Base-by-base conservation (phyloP, 2,329 filamentous ascomycete species). In the Biscogniauxia mediterranea region DNA sequence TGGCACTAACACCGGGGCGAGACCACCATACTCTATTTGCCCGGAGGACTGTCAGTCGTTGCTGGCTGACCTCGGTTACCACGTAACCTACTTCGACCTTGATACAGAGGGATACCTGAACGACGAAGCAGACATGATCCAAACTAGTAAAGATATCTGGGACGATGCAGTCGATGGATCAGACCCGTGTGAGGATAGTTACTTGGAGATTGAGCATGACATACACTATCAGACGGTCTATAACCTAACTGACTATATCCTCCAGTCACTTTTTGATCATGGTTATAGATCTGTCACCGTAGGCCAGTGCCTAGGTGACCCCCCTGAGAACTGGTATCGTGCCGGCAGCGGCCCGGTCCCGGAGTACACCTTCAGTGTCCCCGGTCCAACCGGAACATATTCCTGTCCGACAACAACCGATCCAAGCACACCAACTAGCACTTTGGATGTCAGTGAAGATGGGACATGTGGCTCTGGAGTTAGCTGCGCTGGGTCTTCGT, bases 261-360 rank as follows among this genome's bases (percentile, higher is more conserved):
- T 81, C 26, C 67, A 71, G 20, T 75, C 75, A 23, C 74, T 85
- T 13, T 74, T 76, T 55, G 66, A 66, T 5, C 73, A 77, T 38
- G 82, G 81, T 1, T 79, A 77, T 62, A 67, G 69, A 52, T 78
- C 78, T 58, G 83, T 85, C 42, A 83, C 83, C 3, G 80, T 85
- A 5, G 84, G 83, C 3, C 77, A 85, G 65, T 86, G 84, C 66
- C 74, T 86, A 15, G 77, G 80, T 17, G 83, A 86, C 64, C 74
- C 81, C 17, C 64, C 68, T 2, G 75, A 74, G 55, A 78, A 80
- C 67, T 86, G 83, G 84, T 86, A 86, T 70, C 81, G 83, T 42
- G 66, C 70, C 32, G 73, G 71, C 20, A 68, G 66, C 32, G 67
- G 66, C 42, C 1, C 57, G 15, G 68, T 72, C 26, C 69, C 71